phyloP scores from a whole-genome alignment of 495 filamentous ascomycete genomes.

The Chaetomium tenue region DNA sequence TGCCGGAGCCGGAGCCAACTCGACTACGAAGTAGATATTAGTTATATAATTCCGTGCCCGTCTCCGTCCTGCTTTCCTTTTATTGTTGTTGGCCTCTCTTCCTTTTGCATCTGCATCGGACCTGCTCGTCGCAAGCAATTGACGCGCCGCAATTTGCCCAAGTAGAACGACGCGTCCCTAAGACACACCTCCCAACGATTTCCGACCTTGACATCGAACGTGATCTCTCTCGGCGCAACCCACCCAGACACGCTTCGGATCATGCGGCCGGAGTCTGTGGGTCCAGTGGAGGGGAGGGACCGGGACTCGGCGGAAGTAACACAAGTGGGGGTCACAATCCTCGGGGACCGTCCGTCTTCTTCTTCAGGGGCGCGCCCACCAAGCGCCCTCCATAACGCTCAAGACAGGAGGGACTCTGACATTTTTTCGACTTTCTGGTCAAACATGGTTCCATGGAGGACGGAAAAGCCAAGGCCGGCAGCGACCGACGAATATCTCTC shows the following conservation, averaged over 20 bases:
- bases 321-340: neutral
- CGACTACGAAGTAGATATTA: no score
- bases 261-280: constrained; percentile 14
- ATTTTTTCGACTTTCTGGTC: constrained; percentile 8
- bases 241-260: neutral
- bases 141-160: neutral
- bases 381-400: neutral
- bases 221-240: neutral
- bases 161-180: neutral
- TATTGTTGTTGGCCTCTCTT: neutral
- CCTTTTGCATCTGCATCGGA: neutral
- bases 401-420: neutral
- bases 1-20: no score
- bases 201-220: neutral
- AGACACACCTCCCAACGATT: no score
- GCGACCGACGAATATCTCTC: constrained; percentile 5
- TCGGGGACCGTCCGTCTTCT: neutral
- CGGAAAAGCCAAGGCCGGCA: constrained; percentile 5
- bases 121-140: neutral
- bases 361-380: neutral
- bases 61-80: neutral
- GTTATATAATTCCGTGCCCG: neutral
- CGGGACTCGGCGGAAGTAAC: constrained; percentile 1
- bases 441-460: constrained; percentile 22
- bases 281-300: constrained; percentile 11